Evolutionary conservation across 208 protist species (phyloP).

Genomic region (Tritrichomonas foetus): DNA sequence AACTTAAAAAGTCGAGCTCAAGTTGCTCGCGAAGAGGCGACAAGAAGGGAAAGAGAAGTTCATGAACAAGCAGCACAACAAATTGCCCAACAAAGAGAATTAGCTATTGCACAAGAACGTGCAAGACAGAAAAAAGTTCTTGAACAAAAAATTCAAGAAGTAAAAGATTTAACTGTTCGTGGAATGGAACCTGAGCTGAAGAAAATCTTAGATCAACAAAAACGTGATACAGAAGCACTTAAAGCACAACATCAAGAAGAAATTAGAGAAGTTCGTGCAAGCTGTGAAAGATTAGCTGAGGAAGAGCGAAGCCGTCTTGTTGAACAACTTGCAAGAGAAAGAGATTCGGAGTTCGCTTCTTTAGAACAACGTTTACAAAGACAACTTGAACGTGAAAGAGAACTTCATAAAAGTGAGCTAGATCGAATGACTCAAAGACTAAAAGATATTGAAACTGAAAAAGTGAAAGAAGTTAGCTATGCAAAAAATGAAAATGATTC

Average conservation of each 20-base stretch:
- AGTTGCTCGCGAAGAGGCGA: background rate
- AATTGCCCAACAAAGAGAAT: slow-evolving; percentile 26
- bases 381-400: background rate
- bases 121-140: slow-evolving; percentile 25
- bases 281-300: background rate
- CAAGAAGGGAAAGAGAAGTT: background rate
- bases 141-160: background rate
- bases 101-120: slow-evolving; percentile 30
- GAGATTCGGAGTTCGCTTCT: background rate
- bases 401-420: background rate
- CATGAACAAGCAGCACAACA: background rate
- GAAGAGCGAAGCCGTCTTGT: background rate
- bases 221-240: background rate
- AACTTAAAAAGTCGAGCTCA: background rate
- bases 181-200: background rate
- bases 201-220: background rate
- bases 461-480: background rate
- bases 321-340: background rate
- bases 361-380: background rate
- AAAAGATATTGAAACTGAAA: background rate
- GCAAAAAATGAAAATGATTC: background rate
- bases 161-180: slow-evolving; percentile 10
- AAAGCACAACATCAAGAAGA: background rate
- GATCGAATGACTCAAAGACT: background rate
- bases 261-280: background rate